Base-by-base conservation (phyloP, 257 asterid genomes). In the Rubia yunnanensis region DNA sequence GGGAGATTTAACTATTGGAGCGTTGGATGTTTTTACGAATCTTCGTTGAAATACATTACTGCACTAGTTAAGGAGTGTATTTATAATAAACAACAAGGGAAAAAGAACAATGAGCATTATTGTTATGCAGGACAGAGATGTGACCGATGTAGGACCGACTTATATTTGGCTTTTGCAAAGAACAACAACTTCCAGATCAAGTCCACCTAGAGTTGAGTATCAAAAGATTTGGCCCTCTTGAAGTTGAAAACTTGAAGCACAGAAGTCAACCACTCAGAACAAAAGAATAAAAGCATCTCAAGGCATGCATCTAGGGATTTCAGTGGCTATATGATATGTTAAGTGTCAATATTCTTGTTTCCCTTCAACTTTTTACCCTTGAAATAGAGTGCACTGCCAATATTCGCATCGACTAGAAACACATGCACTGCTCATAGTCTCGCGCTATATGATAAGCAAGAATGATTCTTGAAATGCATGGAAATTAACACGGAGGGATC, bases 251-350 rank as follows among this genome's bases (percentile, higher is more conserved):
- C 13, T 70, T 22, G 11, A 4, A 50, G 61, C 30, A 60, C 35
- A 68, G 46, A 79, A 81, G 88, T 83, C 95, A 84, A 81, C 87
- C 79, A 79, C 75, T 74, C 30, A 61, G 72, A 77, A 66, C 64
- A 69, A 81, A n/a, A 79, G 95, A 76, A 87, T 76, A 77, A 58
- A 72, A 71, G 83, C 84, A 82, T 70, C 74, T 68, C 53, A 66
- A 53, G 50, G 56, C 39, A 49, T 49, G 23, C 23, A 49, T 24
- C 27, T 53, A 53, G 11, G 27, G 24, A 50, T 50, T 18, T 50
- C 10, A 18, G 27, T 50, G 57, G 1, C 10, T 66, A 11, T 24
- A 55, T 44, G 50, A 3, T 44, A 44, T 44, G 52, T 44, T 44
- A 3, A 44, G 10, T 56, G 32, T 38, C 60, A 61, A 50, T 62